Percentiles rank a stretch among this genome's conserved stretches.
Conservation (phyloP, 768 basidiomycete genomes). For the Pisolithus microcarpus region DNA sequence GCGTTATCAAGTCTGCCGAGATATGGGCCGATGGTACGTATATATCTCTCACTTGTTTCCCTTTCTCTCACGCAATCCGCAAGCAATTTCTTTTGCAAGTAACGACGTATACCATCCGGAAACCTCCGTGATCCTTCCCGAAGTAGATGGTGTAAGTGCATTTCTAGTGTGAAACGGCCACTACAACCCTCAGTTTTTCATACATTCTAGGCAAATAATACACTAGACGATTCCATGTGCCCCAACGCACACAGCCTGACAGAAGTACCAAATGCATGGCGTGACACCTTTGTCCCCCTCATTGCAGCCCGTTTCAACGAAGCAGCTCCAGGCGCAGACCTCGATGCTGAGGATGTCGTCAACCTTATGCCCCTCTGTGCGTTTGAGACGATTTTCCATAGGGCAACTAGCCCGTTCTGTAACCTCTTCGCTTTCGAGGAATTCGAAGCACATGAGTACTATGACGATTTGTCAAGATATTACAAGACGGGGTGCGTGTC, state of each 20-base stretch:
- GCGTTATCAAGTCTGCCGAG: conserved; percentile 59
- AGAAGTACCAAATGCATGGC: conserved; percentile 46
- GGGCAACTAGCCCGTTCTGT: conserved; percentile 59
- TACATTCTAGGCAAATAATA: conserved; percentile 48
- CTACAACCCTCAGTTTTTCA: background rate
- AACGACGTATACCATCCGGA: conserved; percentile 36
- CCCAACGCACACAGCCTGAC: conserved; percentile 44
- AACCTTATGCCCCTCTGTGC: conserved; percentile 69
- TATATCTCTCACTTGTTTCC: background rate
- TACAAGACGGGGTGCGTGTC: conserved; percentile 61
- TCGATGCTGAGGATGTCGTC: conserved; percentile 48
- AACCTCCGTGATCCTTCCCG: conserved; percentile 48
- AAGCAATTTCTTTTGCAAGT: conserved; percentile 59
- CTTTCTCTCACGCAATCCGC: conserved; percentile 1
- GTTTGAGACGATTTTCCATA: conserved; percentile 63
- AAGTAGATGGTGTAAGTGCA: conserved; percentile 37
- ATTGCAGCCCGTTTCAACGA: conserved; percentile 55
- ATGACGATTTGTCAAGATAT: conserved; percentile 68
- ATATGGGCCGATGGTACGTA: conserved; percentile 61
- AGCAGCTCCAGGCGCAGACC: conserved; percentile 54
- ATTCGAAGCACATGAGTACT: conserved; percentile 62
- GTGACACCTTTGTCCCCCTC: conserved; percentile 43
- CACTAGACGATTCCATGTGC: conserved; percentile 62
- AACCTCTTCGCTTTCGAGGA: conserved; percentile 57
- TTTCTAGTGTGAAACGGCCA: background rate